phyloP scores from a whole-genome alignment of 345 rosid species.

The Citrus reticulata region DNA sequence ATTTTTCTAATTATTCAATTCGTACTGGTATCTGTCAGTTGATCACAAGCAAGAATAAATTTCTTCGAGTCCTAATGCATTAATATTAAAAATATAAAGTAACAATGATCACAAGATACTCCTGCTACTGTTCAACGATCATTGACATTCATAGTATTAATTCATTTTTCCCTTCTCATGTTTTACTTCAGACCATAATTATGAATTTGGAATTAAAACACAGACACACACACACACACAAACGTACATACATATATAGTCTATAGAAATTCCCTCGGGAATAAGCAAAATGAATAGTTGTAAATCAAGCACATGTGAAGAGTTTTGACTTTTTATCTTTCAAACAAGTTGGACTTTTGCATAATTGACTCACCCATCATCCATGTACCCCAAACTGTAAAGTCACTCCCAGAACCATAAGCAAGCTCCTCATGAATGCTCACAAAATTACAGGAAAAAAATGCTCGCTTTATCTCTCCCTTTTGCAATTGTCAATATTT shows the following conservation, averaged over 20 bases:
- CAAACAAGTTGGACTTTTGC: background rate
- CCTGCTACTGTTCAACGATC: background rate
- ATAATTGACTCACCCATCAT: background rate
- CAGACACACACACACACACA: too few species aligned
- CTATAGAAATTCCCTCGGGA: background rate
- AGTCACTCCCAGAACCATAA: background rate
- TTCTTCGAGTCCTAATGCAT: too few species aligned
- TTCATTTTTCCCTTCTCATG: background rate
- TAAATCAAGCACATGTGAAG: background rate
- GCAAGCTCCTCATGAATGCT: background rate
- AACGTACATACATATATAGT: background rate
- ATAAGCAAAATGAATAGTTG: background rate
- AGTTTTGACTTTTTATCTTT: background rate
- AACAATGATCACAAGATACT: background rate
- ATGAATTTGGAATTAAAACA: background rate
- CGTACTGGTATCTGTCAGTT: too few species aligned
- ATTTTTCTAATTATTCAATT: too few species aligned
- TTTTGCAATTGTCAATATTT: background rate
- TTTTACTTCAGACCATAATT: background rate
- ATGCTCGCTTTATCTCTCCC: background rate
- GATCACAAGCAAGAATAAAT: too few species aligned
- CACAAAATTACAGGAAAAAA: background rate
- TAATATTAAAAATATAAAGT: background rate
- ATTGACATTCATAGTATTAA: background rate
- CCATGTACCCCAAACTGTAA: background rate